These are phyloP conservation scores for Alternaria sp. DNA, from an alignment of 2,329 filamentous ascomycete species.

Conservation along the genomic window DNA sequence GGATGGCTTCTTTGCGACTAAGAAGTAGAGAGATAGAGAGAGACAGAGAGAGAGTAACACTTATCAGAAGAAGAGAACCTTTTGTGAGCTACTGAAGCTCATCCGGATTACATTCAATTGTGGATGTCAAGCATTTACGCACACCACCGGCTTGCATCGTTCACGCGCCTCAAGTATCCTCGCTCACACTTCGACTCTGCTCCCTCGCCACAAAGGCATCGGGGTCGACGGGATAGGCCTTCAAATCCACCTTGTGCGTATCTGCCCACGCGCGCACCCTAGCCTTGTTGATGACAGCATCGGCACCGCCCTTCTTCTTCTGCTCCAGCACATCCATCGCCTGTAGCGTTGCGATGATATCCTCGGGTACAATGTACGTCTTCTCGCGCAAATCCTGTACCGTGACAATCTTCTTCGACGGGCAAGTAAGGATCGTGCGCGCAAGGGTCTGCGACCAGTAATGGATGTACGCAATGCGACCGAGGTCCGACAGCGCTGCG, in stretches of 20 bases:
- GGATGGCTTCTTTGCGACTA: conserved; percentile 49
- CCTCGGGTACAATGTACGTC: conserved; percentile 86
- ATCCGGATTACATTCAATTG: too few relatives aligned
- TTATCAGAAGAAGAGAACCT: too few relatives aligned
- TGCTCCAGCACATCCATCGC: conserved; percentile 77
- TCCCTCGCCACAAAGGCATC: conserved; percentile 75
- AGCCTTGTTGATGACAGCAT: conserved; percentile 63
- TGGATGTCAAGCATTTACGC: too few relatives aligned
- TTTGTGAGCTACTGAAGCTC: too few relatives aligned
- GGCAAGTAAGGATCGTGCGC: conserved; percentile 64
- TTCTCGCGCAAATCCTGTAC: conserved; percentile 75
- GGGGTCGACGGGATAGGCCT: conserved; percentile 69
- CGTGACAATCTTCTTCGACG: conserved; percentile 63
- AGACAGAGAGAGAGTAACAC: too few relatives aligned
- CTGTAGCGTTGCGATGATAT: conserved; percentile 78
- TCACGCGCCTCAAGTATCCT: conserved; percentile 8
- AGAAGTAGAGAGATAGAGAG: conserved; percentile 16
- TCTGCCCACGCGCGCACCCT: conserved; percentile 73
- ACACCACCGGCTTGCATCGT: background rate
- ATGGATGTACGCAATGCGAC: conserved; percentile 79
- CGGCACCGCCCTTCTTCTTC: conserved; percentile 59
- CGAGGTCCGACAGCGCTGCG: conserved; percentile 78
- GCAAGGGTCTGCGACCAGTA: conserved; percentile 89
- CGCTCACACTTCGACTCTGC: conserved; percentile 39
- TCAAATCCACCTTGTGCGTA: conserved; percentile 68